phyloP scores from a whole-genome alignment of 805 yeast genomes.

The Zygotorulaspora sp. region DNA sequence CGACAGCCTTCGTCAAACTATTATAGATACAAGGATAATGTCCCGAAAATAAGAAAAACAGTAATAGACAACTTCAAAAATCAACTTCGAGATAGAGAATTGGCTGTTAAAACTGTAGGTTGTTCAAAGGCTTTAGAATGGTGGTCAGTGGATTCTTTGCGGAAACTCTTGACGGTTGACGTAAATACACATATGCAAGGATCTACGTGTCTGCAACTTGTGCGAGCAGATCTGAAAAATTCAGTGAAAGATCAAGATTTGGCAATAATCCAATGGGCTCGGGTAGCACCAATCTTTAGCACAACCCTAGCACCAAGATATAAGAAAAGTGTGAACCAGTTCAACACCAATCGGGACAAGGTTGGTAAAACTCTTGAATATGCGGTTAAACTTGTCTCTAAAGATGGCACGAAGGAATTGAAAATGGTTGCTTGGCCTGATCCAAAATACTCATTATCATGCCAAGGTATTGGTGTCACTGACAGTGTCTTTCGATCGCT shows the following conservation, averaged over 20 bases:
- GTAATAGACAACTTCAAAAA: conserved; percentile 4
- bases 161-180: not conserved
- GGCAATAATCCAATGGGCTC: no score
- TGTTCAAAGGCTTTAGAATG: not conserved
- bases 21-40: conserved; percentile 13
- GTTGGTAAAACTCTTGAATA: conserved; percentile 4
- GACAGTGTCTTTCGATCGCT: conserved; percentile 11
- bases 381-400: conserved; percentile 10
- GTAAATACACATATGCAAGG: not conserved
- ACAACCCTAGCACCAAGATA: not conserved
- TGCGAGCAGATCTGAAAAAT: not conserved
- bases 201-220: not conserved
- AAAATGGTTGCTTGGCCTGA: conserved; percentile 22
- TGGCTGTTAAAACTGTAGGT: not conserved
- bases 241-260: no score
- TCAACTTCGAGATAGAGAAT: not conserved
- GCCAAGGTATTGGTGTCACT: conserved; percentile 27
- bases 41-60: conserved; percentile 11
- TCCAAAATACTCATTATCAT: conserved; percentile 15
- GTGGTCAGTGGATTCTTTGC: not conserved
- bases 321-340: not conserved
- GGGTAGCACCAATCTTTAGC: conserved; percentile 1
- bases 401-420: conserved; percentile 3
- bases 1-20: conserved; percentile 10
- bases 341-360: not conserved